Evolutionary conservation across 192 early-diverging fungal species (phyloP).

Genomic region (Coemansia nantahalensis): DNA sequence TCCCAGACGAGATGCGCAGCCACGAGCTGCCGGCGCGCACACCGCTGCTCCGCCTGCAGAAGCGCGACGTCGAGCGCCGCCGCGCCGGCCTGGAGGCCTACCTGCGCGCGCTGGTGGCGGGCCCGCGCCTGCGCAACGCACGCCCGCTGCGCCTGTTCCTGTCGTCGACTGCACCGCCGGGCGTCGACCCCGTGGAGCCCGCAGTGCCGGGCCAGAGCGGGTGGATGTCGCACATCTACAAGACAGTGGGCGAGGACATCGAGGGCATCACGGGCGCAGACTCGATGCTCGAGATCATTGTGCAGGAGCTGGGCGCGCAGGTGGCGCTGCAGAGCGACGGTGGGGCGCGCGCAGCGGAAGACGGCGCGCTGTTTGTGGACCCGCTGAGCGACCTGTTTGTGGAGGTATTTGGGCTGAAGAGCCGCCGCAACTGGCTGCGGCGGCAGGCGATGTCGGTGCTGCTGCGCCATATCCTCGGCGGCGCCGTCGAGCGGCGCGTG

Average conservation of each 20-base stretch:
- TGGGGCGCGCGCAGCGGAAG: background rate
- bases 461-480: conserved; percentile 84
- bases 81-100: conserved; percentile 68
- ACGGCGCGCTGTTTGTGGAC: conserved; percentile 58
- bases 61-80: conserved; percentile 67
- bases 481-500: conserved; percentile 75
- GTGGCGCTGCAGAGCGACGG: conserved; percentile 46
- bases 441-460: conserved; percentile 83
- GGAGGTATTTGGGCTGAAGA: conserved; percentile 91
- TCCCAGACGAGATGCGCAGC: conserved; percentile 55
- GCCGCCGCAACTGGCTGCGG: conserved; percentile 83
- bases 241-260: conserved; percentile 70
- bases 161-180: conserved; percentile 46
- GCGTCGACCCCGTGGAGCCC: conserved; percentile 5
- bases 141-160: conserved; percentile 70
- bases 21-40: conserved; percentile 77
- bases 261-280: conserved; percentile 67
- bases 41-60: conserved; percentile 63
- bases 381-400: conserved; percentile 80
- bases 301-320: conserved; percentile 65
- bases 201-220: conserved; percentile 1
- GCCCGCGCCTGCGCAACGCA: conserved; percentile 59
- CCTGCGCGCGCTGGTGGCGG: conserved; percentile 58
- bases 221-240: conserved; percentile 64
- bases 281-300: conserved; percentile 70